Conservation (phyloP, 2,329 filamentous ascomycete genomes). For the Lecanosticta acicola region DNA sequence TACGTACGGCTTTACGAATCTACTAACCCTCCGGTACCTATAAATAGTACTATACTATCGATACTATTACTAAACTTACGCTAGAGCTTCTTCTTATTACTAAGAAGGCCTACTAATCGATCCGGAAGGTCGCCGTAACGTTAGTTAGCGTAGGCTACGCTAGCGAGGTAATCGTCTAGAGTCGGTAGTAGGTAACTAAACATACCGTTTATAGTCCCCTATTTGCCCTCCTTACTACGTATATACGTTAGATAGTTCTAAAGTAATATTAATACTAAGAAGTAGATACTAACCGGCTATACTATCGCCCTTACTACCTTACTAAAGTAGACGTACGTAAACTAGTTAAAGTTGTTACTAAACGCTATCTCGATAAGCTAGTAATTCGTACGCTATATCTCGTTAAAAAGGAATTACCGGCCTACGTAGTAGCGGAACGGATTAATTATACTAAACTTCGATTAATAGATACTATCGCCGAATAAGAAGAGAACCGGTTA, state of each 20-base stretch:
- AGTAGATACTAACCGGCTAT: background rate
- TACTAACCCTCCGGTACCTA: too few relatives aligned
- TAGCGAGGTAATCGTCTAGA: conserved; percentile 1
- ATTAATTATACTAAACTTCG: background rate
- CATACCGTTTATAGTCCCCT: background rate
- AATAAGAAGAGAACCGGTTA: background rate
- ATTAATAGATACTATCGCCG: background rate
- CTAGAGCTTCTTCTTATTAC: background rate
- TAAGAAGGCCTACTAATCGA: background rate
- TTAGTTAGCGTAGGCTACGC: background rate
- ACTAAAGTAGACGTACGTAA: background rate
- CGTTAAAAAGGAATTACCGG: background rate
- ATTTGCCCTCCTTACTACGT: background rate
- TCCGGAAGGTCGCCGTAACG: background rate
- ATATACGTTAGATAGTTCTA: background rate
- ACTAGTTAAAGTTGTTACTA: background rate
- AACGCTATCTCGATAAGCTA: background rate
- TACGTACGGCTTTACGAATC: too few relatives aligned
- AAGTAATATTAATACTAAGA: background rate
- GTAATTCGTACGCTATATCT: background rate
- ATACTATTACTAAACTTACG: too few relatives aligned
- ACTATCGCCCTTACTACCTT: background rate
- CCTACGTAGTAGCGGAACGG: background rate
- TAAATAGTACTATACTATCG: too few relatives aligned
- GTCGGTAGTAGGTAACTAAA: background rate